Base-by-base conservation (phyloP, 2,329 filamentous ascomycete genomes). In the Penicillium sp. region DNA sequence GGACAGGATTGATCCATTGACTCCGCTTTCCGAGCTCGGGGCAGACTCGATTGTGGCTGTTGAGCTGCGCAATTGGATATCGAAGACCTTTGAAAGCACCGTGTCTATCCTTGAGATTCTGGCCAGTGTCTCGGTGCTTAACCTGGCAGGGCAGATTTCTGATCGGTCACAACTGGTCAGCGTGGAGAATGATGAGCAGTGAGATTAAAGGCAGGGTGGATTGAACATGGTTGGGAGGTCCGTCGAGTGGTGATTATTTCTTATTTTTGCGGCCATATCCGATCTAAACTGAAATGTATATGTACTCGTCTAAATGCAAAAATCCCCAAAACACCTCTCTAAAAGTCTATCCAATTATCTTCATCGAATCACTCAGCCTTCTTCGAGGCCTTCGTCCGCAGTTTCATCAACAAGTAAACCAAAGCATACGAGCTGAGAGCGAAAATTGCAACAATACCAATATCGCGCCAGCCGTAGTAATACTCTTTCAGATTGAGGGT, bases 391-490 rank as follows among this genome's bases (percentile, higher is more conserved):
- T 70, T 70, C 4, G 69, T 71, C 42, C 69, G 55, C 50, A 70
- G 38, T 53, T 69, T 70, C 68, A 71, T 71, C 47, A 71, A 58
- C 39, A 59, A 35, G 49, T 72, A 79, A 2, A 79, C 77, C 42
- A 78, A 44, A 0, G 63, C 70, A 57, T 86, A 86, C 1, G 77
- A 80, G 50, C 75, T 79, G 33, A 81, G 44, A 1, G 73, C 78
- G 57, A 86, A 85, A 2, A 82, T 67, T 1, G 76, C 79, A 2
- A 82, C 78, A 48, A 87, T 81, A 0, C 64, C 85, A 0, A 81
- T 80, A 65, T 88, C 78, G 35, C 86, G 76, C 86, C 86, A 89
- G 0, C 83, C 85, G 58, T 84, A 84, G 56, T 77, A 81, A 57
- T 86, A 82, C 2, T 82, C 77, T 2, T 75, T 75, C 8, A 88